These are phyloP conservation scores for Backusella tarrabulga DNA, from an alignment of 192 early-diverging fungal genomes.

Conservation along the genomic window DNA sequence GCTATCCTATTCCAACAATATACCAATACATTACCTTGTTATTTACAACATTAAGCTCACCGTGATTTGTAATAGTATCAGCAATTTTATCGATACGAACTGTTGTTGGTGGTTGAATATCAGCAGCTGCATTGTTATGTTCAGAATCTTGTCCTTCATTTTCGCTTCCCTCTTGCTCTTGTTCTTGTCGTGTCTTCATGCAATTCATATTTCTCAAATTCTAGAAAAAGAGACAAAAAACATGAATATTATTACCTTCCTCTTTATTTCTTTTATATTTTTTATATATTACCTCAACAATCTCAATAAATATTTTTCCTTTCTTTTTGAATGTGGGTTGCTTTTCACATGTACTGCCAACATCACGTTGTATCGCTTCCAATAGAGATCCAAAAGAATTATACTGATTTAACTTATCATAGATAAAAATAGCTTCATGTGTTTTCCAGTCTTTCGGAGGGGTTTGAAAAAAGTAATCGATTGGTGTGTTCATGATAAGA, in stretches of 20 bases:
- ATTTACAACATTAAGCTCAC: constrained; percentile 7
- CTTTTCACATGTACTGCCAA: neutral
- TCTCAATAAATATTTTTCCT: neutral
- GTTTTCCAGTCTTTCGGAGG: neutral
- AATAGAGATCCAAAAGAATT: neutral
- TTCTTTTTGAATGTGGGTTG: neutral
- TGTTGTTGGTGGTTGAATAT: constrained; percentile 8
- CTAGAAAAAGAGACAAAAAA: neutral
- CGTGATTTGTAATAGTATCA: constrained; percentile 12
- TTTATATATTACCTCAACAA: neutral
- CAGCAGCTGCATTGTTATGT: neutral
- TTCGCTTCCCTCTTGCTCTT: constrained; percentile 5
- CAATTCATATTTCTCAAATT: constrained; percentile 10
- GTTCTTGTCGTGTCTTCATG: constrained; percentile 2
- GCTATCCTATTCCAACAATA: constrained; percentile 7
- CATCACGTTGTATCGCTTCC: neutral
- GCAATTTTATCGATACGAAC: constrained; percentile 5
- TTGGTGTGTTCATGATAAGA: neutral
- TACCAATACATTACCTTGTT: constrained; percentile 1
- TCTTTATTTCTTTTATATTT: neutral
- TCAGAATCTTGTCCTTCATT: constrained; percentile 1
- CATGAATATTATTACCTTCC: neutral
- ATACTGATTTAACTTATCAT: neutral
- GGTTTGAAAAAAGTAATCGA: neutral
- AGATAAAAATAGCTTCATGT: neutral